Percentiles rank a stretch among this genome's conserved stretches.
phyloP scores from a whole-genome alignment of 495 filamentous ascomycete species.

The Lophium mytilinum region DNA sequence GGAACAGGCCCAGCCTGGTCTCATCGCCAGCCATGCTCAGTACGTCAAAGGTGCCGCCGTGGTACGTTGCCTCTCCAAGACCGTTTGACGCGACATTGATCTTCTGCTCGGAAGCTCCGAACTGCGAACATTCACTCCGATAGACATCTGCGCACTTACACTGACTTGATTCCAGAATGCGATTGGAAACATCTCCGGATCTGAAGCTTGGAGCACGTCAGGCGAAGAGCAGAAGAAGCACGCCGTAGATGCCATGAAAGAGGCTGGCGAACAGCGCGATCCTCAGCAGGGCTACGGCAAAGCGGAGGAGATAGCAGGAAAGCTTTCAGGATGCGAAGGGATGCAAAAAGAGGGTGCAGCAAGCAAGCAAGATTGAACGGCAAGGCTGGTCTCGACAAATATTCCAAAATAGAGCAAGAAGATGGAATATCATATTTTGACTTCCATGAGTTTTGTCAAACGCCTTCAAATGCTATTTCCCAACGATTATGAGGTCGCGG shows the following conservation, averaged over 20 bases:
- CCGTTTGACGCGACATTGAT: too few relatives aligned
- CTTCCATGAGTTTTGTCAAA: too few relatives aligned
- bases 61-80: slow-evolving; percentile 18
- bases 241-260: slow-evolving; percentile 33
- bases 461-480: too few relatives aligned
- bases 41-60: slow-evolving; percentile 35
- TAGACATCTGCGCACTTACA: slow-evolving; percentile 1
- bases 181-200: slow-evolving; percentile 29
- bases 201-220: slow-evolving; percentile 30
- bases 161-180: slow-evolving; percentile 23
- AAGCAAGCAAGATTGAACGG: slow-evolving; percentile 18
- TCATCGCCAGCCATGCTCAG: slow-evolving; percentile 32
- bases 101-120: neutral
- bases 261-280: slow-evolving; percentile 30
- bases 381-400: neutral
- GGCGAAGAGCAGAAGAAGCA: slow-evolving; percentile 29
- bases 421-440: too few relatives aligned
- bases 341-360: slow-evolving; percentile 34
- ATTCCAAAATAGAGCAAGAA: neutral
- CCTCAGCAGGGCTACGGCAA: slow-evolving; percentile 29
- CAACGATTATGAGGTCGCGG: too few relatives aligned
- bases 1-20: slow-evolving; percentile 25
- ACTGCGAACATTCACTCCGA: neutral
- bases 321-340: slow-evolving; percentile 32
- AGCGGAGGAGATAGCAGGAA: slow-evolving; percentile 33